Percentiles rank a stretch among this genome's conserved stretches.
Conservation (phyloP, 495 filamentous ascomycete genomes). For the Haplographium delicatum region DNA sequence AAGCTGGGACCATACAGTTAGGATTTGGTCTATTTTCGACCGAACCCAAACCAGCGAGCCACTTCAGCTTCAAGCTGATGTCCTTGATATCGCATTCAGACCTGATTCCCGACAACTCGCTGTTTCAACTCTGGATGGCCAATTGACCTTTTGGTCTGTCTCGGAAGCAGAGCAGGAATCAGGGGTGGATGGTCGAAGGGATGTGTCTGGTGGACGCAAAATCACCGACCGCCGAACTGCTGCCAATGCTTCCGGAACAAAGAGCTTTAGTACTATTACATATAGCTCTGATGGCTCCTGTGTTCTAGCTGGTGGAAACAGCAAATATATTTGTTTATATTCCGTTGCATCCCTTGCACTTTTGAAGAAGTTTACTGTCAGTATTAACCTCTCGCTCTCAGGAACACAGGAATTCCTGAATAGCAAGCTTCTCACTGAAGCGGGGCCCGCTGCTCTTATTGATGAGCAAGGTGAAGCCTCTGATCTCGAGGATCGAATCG, state of each 20-base stretch:
- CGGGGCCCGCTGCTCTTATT: slow-evolving; percentile 74
- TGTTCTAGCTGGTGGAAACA: slow-evolving; percentile 84
- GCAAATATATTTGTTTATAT: slow-evolving; percentile 97
- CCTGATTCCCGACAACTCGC: slow-evolving; percentile 89
- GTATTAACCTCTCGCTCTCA: slow-evolving; percentile 86
- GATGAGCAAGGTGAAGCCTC: slow-evolving; percentile 85
- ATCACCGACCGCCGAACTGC: slow-evolving; percentile 81
- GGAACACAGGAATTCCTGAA: slow-evolving; percentile 97
- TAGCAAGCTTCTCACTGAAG: slow-evolving; percentile 84
- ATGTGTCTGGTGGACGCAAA: slow-evolving; percentile 89
- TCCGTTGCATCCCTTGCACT: slow-evolving; percentile 82
- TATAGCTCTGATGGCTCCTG: slow-evolving; percentile 92
- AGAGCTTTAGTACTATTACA: slow-evolving; percentile 78
- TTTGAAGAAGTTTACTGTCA: slow-evolving; percentile 92
- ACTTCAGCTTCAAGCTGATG: slow-evolving; percentile 81
- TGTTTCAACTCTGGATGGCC: slow-evolving; percentile 87
- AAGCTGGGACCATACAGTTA: slow-evolving; percentile 91
- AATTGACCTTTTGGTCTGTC: slow-evolving; percentile 92
- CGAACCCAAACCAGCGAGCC: slow-evolving; percentile 93
- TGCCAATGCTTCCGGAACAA: slow-evolving; percentile 82
- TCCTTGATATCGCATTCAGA: slow-evolving; percentile 79
- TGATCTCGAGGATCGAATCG: slow-evolving; percentile 79
- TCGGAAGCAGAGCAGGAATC: slow-evolving; percentile 76
- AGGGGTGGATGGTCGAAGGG: slow-evolving; percentile 80
- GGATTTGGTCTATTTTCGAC: slow-evolving; percentile 92